Percentiles rank a stretch among this genome's conserved stretches.
These are phyloP conservation scores for Podospora anserina DNA, from an alignment of 495 filamentous ascomycete species.

Conservation along the genomic window DNA sequence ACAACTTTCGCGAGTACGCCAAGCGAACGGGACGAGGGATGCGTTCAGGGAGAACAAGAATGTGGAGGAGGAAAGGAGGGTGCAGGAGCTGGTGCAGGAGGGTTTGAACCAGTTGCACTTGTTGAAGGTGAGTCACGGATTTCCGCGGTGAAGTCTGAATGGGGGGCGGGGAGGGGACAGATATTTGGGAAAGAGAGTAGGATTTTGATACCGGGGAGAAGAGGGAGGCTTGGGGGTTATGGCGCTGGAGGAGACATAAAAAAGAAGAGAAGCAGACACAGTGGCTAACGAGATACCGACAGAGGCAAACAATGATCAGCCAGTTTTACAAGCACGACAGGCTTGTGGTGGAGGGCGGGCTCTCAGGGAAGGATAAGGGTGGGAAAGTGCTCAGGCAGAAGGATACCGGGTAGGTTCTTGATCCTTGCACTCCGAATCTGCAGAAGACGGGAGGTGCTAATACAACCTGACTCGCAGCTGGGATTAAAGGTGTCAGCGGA, in stretches of 20 bases:
- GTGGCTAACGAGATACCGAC: constrained; percentile 10
- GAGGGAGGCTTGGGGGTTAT: not conserved
- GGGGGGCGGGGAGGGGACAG: not conserved
- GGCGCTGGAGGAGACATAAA: not conserved
- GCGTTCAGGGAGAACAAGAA: constrained; percentile 77
- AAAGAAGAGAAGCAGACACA: not conserved
- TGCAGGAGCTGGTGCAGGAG: constrained; percentile 86
- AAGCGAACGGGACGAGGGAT: constrained; percentile 81
- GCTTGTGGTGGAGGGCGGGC: constrained; percentile 89
- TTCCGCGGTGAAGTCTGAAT: not conserved
- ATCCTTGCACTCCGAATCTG: not conserved
- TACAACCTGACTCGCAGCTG: not conserved
- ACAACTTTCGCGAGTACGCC: constrained; percentile 98
- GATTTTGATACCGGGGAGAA: not conserved
- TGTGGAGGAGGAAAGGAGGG: constrained; percentile 63
- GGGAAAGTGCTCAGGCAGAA: constrained; percentile 51
- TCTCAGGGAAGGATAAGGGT: constrained; percentile 72
- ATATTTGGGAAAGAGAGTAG: not conserved
- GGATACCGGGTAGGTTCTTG: constrained; percentile 31
- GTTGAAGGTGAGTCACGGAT: constrained; percentile 65
- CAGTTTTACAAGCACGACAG: constrained; percentile 92
- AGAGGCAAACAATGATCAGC: constrained; percentile 93
- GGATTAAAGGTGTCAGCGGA: not conserved
- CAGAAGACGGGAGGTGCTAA: not conserved
- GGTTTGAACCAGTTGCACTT: constrained; percentile 84